Conservation (phyloP, 179 eudicot species). For the Corrigiola litoralis region DNA sequence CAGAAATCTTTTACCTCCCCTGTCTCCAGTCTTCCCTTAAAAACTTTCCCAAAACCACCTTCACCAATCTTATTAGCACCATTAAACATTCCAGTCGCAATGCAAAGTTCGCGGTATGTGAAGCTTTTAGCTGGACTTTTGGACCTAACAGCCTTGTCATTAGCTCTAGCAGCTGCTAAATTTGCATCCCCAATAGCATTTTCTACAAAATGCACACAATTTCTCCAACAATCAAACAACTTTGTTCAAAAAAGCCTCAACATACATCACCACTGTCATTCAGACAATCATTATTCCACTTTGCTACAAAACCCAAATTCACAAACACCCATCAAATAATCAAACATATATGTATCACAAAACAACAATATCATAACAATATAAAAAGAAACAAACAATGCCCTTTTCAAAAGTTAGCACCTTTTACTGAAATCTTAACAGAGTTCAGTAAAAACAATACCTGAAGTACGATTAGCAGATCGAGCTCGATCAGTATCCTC, state of each 20-base stretch:
- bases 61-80: constrained; percentile 64
- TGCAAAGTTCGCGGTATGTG: constrained; percentile 56
- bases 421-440: background rate
- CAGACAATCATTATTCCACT: constrained; percentile 14
- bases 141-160: constrained; percentile 10
- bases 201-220: constrained; percentile 23
- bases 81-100: constrained; percentile 70
- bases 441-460: constrained; percentile 14
- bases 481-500: constrained; percentile 46
- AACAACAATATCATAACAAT: background rate
- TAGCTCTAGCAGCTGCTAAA: constrained; percentile 18
- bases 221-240: background rate
- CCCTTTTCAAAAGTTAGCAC: background rate
- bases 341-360: background rate
- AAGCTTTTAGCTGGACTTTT: constrained; percentile 48
- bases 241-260: too few species aligned
- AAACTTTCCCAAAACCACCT: constrained; percentile 93
- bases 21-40: constrained; percentile 64
- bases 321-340: background rate
- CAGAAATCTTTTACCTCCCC: constrained; percentile 35
- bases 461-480: constrained; percentile 42
- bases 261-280: constrained; percentile 29
- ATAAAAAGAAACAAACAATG: background rate
- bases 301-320: constrained; percentile 26
- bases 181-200: constrained; percentile 17